A percentile compares a stretch with the other conserved stretches of the same genome.
Evolutionary conservation across 2,329 filamentous ascomycete genomes (phyloP).

Genomic region (Penicillium hesseltinei): DNA sequence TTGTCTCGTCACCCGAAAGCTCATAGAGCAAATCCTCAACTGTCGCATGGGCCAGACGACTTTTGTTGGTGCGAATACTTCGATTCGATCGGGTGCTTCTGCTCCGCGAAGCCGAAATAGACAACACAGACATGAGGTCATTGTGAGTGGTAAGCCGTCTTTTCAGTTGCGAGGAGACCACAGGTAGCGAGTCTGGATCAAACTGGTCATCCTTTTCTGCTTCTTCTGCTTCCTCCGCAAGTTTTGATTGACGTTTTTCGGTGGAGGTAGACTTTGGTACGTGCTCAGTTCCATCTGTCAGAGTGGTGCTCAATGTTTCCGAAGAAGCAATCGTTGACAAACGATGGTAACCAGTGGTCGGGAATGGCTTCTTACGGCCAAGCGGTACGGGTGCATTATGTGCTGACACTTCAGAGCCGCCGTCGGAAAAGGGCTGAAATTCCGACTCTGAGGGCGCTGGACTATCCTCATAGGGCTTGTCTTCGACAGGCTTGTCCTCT

Average conservation of each 20-base stretch:
- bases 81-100: conserved; percentile 72
- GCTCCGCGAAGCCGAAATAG: conserved; percentile 59
- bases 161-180: conserved; percentile 56
- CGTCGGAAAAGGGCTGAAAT: conserved; percentile 33
- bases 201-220: conserved; percentile 45
- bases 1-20: conserved; percentile 76
- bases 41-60: conserved; percentile 64
- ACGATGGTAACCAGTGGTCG: conserved; percentile 52
- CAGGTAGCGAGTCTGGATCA: conserved; percentile 43
- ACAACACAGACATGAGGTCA: conserved; percentile 90
- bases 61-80: conserved; percentile 73
- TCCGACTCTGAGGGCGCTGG: conserved; percentile 29
- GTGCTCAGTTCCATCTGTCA: conserved; percentile 17
- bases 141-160: conserved; percentile 85
- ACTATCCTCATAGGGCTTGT: conserved; percentile 24
- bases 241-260: not conserved
- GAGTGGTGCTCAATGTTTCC: conserved; percentile 48
- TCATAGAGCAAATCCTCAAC: conserved; percentile 75
- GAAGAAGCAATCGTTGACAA: conserved; percentile 60
- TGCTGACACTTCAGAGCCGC: conserved; percentile 36
- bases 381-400: conserved; percentile 42
- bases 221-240: conserved; percentile 20
- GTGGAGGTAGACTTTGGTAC: not conserved
- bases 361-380: conserved; percentile 47
- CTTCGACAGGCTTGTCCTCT: conserved; percentile 14